These are phyloP conservation scores for Umbelopsis sp. DNA, from an alignment of 192 early-diverging fungal genomes.

Conservation along the genomic window DNA sequence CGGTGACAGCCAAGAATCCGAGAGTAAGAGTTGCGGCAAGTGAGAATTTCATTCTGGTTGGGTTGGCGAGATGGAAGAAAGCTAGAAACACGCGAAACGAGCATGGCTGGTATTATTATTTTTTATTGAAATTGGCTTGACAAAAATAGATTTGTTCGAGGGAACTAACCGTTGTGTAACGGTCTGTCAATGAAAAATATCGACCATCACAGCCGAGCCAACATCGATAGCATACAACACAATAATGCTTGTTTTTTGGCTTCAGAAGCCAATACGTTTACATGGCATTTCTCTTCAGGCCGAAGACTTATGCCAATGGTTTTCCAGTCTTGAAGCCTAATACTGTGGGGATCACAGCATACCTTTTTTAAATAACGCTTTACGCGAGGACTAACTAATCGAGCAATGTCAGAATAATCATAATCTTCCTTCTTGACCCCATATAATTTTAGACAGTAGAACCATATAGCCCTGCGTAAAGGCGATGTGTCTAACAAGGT, in stretches of 20 bases:
- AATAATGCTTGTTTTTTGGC: conserved; percentile 59
- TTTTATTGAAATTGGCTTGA: conserved; percentile 1
- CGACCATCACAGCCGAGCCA: conserved; percentile 2
- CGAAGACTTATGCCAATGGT: conserved; percentile 54
- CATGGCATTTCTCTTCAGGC: conserved; percentile 62
- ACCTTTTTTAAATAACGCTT: conserved; percentile 50
- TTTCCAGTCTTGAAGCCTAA: conserved; percentile 52
- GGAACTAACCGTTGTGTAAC: conserved; percentile 5
- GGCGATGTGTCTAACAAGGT: conserved; percentile 56
- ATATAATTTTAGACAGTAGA: conserved; percentile 54
- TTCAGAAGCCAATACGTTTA: conserved; percentile 55
- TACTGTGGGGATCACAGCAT: conserved; percentile 45
- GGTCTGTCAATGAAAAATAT: not conserved
- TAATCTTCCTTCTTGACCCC: conserved; percentile 60
- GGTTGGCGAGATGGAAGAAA: not conserved
- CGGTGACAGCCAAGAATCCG: conserved; percentile 17
- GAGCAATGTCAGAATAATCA: conserved; percentile 47
- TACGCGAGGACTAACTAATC: conserved; percentile 47
- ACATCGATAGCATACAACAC: conserved; percentile 52
- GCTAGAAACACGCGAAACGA: not conserved
- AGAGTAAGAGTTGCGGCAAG: conserved; percentile 25
- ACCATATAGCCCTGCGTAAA: conserved; percentile 60
- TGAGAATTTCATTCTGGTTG: conserved; percentile 32
- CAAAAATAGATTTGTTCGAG: conserved; percentile 19
- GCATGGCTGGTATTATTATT: not conserved